Evolutionary conservation across 441 rosid genomes (phyloP), one percentile per base, ranked within the genome.

Genomic region (Aquilaria agallochum): DNA sequence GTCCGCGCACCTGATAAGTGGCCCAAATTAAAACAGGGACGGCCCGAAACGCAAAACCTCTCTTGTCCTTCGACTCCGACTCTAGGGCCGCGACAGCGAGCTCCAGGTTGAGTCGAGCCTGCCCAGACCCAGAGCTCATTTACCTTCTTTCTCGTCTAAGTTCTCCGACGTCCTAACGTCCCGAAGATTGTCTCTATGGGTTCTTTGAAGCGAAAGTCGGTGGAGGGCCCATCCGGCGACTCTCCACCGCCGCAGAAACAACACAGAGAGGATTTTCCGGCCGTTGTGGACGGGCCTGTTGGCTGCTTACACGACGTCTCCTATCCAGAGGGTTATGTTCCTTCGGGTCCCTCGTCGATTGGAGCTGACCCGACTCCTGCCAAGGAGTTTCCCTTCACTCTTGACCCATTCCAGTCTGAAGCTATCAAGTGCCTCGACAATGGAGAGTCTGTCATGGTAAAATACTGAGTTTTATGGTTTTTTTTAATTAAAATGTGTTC

Each of bases 391-490:
- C 91, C 98, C 4, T 95, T 95, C 66, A 65, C 91, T 58, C 99
- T 95, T 48, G 97, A 95, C 69, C 91, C 97, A 9, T 95, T 95
- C 74, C 99, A 95, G 80, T 77, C 89, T 6, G 97, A 92, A 84
- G 96, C 99, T 55, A 95, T 95, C 68, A 82, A 80, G 66, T 95
- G 97, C 78, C 97, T 95, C 53, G 80, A 83, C 69, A 80, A 76
- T 49, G 91, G 91, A 59, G 88, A 92, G 68, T 95, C 98, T 1
- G 99, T 95, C 55, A 86, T 95, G 98, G 99, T 95, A 78, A 59
- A 68, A 49, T 50, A 36, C 34, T 3, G 44, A 11, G 10, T 12
- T 51, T 30, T 12, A 31, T 27, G 49, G 30, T 52, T 27, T 70
- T 12, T 3, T 36, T 12, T 10, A 63, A 64, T 51, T 49, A 6